Percentiles rank a stretch among this genome's conserved stretches.
Conservation (phyloP, 1,284 basidiomycete species). For the Cutaneotrichosporon sp. region DNA sequence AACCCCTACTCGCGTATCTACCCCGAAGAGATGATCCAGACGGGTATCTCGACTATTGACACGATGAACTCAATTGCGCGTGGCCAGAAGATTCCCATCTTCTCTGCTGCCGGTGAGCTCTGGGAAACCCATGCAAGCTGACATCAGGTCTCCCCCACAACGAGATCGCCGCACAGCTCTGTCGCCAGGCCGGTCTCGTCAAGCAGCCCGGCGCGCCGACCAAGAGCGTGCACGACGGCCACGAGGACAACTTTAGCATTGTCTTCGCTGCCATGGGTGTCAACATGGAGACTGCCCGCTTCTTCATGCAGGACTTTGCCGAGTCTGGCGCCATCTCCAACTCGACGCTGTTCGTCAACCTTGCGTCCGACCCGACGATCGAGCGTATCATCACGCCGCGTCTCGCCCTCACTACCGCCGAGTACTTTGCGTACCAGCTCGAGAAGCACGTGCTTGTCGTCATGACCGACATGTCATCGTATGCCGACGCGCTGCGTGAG, state of each 20-base stretch:
- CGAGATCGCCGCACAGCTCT: conserved; percentile 99
- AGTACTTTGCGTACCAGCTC: conserved; percentile 99
- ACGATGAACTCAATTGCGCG: conserved; percentile 99
- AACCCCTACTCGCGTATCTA: conserved; percentile 99
- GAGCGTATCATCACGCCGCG: conserved; percentile 99
- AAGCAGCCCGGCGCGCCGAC: conserved; percentile 66
- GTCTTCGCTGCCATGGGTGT: conserved; percentile 99
- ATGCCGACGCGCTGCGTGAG: conserved; percentile 26
- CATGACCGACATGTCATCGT: conserved; percentile 82
- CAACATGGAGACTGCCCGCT: conserved; percentile 99
- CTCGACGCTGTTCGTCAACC: conserved; percentile 96
- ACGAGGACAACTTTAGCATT: conserved; percentile 99
- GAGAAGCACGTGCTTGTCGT: conserved; percentile 99
- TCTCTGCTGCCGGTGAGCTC: conserved; percentile 75
- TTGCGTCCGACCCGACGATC: conserved; percentile 99
- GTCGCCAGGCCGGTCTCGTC: conserved; percentile 96
- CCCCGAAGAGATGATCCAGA: conserved; percentile 99
- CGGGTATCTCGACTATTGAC: conserved; percentile 98
- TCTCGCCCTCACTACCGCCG: conserved; percentile 93
- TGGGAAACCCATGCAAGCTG: background rate
- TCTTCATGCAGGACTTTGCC: conserved; percentile 99
- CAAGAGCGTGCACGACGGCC: conserved; percentile 96
- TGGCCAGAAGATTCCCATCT: conserved; percentile 99
- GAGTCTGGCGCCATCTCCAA: conserved; percentile 97
- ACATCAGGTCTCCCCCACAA: conserved; percentile 86